Base-by-base conservation (phyloP, 176 grass and related monocot species). In the Neostapfia colusana region DNA sequence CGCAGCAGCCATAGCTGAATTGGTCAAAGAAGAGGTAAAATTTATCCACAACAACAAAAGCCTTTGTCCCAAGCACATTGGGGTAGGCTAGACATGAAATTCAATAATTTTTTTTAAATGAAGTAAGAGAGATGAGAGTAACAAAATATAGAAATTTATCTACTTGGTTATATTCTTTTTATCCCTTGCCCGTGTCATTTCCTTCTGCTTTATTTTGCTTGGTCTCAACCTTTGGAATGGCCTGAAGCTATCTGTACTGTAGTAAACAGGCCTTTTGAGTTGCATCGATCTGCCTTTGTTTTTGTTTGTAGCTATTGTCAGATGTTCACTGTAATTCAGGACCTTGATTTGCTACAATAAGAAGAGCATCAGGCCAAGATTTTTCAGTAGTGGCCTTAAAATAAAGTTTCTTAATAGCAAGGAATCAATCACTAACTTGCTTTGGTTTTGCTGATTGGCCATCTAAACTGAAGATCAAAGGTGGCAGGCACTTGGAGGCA, bases 11-110 rank as follows among this genome's bases (percentile, higher is more conserved):
- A 82, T 95, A 87, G 67, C 73, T 37, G 89, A 90, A 9, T 71
- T 97, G 65, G 86, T 93, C 75, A 99, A 92, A 86, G 91, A 99
- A 34, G 88, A 95, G 94, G 91, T 97, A 80, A 89, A 43, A 15
- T 35, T 88, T 65, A 58, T 74, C 31, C 75, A 20, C 63, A n/a
- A n/a, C n/a, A n/a, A n/a, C n/a, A n/a, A n/a, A n/a, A n/a, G n/a
- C n/a, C n/a, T n/a, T n/a, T n/a, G n/a, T n/a, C n/a, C n/a, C n/a
- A n/a, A n/a, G n/a, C n/a, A n/a, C n/a, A n/a, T n/a, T n/a, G n/a
- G n/a, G n/a, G n/a, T n/a, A n/a, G n/a, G n/a, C n/a, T n/a, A n/a
- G n/a, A n/a, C n/a, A n/a, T n/a, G n/a, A n/a, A n/a, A n/a, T n/a
- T n/a, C n/a, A n/a, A n/a, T n/a, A n/a, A n/a, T n/a, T n/a, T n/a